Evolutionary conservation across 2,329 filamentous ascomycete genomes (phyloP), one percentile per base, ranked within the genome.

Genomic region (Colletotrichum truncatum): DNA sequence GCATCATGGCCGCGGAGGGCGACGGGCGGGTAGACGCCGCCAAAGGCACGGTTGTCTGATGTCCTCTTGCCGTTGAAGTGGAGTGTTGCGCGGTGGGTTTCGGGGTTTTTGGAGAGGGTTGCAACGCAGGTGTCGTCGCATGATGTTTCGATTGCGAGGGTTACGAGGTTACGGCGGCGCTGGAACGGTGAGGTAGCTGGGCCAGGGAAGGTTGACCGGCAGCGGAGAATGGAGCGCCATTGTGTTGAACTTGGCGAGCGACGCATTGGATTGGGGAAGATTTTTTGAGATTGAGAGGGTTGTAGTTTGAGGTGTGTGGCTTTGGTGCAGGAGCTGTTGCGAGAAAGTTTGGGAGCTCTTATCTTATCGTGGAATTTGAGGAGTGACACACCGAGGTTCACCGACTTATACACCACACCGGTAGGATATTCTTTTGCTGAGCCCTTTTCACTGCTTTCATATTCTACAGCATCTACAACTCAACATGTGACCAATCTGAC

Each of bases 121-220:
- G 95, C 91, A 18, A 98, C 94, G 63, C 92, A 94, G 1, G 94
- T 97, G 81, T 98, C 95, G 79, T 98, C 95, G 84, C 95, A 96
- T 3, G 91, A 94, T 9, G 91, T 91, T 76, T 96, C 93, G 73
- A 96, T 94, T 55, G 92, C 92, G 51, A 95, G 85, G 5, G 86
- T 89, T 16, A 86, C 74, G 62, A 87, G 81, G 39, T 66, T 68
- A 25, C 78, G 78, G 16, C 65, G 36, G 32, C 10, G 34, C 8
- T 5, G 14, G 21, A n/a, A n/a, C 38, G 28, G 16, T 52, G 30
- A 34, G 16, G 32, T n/a, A 39, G 16, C 18, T 9, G 23, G 21
- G 11, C 10, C 11, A 4, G 14, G 30, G 14, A 3, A 9, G 12
- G 11, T 18, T 10, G 46, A 7, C 4, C 34, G 21, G 9, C 16